Conservation (phyloP, 805 yeast species). For the Schizosaccharomyces pombe region DNA sequence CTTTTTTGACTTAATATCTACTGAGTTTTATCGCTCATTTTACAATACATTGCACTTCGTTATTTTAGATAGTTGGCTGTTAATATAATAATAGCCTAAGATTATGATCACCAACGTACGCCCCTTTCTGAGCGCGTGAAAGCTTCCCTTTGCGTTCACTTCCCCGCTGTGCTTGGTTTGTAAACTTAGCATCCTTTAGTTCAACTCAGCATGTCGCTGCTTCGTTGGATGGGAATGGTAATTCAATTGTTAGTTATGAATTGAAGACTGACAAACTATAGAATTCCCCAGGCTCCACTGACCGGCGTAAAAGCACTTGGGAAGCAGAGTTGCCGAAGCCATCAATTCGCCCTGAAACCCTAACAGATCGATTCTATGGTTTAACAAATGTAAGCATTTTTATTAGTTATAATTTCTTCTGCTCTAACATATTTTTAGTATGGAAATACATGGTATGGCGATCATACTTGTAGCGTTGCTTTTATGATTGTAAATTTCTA, state of each 20-base stretch:
- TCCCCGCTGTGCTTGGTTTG: too few relatives aligned
- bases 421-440: not conserved
- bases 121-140: too few relatives aligned
- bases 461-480: not conserved
- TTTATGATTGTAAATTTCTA: not conserved
- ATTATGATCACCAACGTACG: too few relatives aligned
- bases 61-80: too few relatives aligned
- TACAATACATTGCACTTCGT: too few relatives aligned
- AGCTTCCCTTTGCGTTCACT: too few relatives aligned
- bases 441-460: constrained; percentile 1
- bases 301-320: not conserved
- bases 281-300: not conserved
- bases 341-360: not conserved
- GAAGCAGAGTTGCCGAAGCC: not conserved
- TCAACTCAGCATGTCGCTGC: not conserved
- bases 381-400: not conserved
- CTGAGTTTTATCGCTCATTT: too few relatives aligned
- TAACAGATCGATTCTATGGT: not conserved
- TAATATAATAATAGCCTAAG: too few relatives aligned
- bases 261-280: not conserved
- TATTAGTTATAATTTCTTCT: not conserved
- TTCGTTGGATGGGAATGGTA: constrained; percentile 2
- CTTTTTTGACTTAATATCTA: too few relatives aligned
- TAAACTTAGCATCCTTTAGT: not conserved
- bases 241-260: not conserved